These are phyloP conservation scores for Clonostachys byssicola DNA, from an alignment of 2,329 filamentous ascomycete species.

Conservation along the genomic window DNA sequence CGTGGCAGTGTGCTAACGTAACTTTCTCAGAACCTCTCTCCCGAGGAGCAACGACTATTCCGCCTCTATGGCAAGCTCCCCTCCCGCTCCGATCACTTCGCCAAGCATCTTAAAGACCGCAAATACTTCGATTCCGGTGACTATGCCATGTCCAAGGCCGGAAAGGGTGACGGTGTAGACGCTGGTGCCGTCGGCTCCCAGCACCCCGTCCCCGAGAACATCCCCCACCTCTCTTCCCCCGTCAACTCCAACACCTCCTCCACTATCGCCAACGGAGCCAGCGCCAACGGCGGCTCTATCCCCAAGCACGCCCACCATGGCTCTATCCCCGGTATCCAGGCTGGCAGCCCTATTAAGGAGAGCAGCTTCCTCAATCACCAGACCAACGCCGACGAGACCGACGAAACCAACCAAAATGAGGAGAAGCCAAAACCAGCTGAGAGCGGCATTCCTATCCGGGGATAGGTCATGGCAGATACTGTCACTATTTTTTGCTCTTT, in stretches of 20 bases:
- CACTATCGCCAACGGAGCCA: constrained; percentile 15
- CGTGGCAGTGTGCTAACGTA: too few species aligned
- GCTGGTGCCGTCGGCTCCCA: constrained; percentile 91
- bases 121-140: constrained; percentile 98
- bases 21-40: constrained; percentile 69
- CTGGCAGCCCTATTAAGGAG: constrained; percentile 85
- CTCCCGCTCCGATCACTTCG: constrained; percentile 90
- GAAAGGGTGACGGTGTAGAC: constrained; percentile 91
- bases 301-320: constrained; percentile 34
- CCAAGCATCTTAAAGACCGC: constrained; percentile 98
- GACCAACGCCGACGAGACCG: constrained; percentile 61
- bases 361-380: constrained; percentile 81
- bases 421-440: constrained; percentile 33
- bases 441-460: constrained; percentile 56
- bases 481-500: too few species aligned
- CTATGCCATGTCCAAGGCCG: constrained; percentile 94
- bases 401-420: constrained; percentile 24
- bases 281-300: constrained; percentile 22
- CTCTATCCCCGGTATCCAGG: constrained; percentile 45
- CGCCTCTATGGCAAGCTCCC: constrained; percentile 97
- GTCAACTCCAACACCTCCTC: constrained; percentile 24
- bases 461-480: constrained; percentile 26
- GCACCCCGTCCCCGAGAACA: constrained; percentile 92
- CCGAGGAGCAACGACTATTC: constrained; percentile 95
- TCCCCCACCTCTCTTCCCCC: constrained; percentile 79